Conservation (phyloP, 495 filamentous ascomycete genomes). For the Astrocystis sublimbata region DNA sequence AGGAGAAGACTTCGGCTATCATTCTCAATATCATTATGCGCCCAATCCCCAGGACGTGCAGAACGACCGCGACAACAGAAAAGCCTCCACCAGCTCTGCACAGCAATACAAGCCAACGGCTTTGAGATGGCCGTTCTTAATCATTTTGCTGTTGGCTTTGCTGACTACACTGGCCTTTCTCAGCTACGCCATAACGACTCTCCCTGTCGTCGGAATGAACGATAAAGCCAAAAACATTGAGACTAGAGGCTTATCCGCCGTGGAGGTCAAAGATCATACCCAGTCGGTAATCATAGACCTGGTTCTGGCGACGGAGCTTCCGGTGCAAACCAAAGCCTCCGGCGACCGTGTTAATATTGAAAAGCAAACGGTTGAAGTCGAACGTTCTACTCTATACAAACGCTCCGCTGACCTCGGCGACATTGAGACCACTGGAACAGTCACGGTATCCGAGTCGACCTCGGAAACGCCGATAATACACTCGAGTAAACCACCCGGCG, state of each 20-base stretch:
- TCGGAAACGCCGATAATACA: slow-evolving; percentile 6
- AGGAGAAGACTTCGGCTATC: slow-evolving; percentile 1
- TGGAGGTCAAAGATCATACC: too few relatives aligned
- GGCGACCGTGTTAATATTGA: too few relatives aligned
- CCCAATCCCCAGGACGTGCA: neutral
- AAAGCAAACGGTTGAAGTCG: neutral
- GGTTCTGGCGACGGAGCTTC: too few relatives aligned
- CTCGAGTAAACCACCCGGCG: slow-evolving; percentile 8
- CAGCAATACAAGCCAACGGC: slow-evolving; percentile 34
- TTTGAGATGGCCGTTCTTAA: slow-evolving; percentile 39
- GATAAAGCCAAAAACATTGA: neutral
- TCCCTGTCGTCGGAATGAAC: slow-evolving; percentile 25
- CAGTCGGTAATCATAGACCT: too few relatives aligned
- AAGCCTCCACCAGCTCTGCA: neutral
- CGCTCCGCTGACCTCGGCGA: neutral
- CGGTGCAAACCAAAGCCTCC: too few relatives aligned
- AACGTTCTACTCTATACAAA: neutral
- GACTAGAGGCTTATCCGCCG: neutral
- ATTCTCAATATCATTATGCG: slow-evolving; percentile 3
- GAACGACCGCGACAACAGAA: neutral
- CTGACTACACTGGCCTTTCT: slow-evolving; percentile 25
- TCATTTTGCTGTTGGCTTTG: slow-evolving; percentile 21
- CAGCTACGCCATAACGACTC: slow-evolving; percentile 25
- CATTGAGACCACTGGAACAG: slow-evolving; percentile 6
- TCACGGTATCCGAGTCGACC: neutral